Evolutionary conservation across 345 rosid genomes (phyloP).

Genomic region (Arabidopsis arenosa): DNA sequence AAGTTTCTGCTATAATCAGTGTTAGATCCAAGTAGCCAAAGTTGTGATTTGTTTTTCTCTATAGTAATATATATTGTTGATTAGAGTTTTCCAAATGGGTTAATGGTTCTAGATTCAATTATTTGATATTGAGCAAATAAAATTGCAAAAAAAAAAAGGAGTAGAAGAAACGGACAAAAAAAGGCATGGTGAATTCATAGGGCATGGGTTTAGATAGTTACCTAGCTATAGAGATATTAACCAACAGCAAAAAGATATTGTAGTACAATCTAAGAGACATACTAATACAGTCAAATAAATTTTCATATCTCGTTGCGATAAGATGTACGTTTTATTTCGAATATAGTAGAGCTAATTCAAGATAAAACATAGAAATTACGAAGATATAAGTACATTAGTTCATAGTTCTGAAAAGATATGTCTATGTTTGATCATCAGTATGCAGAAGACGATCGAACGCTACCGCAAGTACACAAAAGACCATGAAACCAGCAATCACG

Average conservation of each 20-base stretch:
- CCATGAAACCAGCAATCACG: conserved; percentile 34
- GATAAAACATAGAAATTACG: background rate
- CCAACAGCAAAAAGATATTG: conserved; percentile 26
- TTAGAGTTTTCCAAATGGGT: background rate
- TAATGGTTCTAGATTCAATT: conserved; percentile 13
- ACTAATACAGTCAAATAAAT: background rate
- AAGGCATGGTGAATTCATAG: conserved; percentile 14
- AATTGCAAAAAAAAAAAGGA: background rate
- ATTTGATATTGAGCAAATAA: conserved; percentile 8
- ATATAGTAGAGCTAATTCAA: background rate
- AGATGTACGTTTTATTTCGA: background rate
- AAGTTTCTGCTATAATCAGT: conserved; percentile 4
- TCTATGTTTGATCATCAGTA: conserved; percentile 46
- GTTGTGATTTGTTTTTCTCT: background rate
- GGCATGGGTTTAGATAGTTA: conserved; percentile 37
- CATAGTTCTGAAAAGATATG: background rate
- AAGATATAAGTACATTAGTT: background rate
- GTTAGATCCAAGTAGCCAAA: conserved; percentile 1
- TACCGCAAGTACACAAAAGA: conserved; percentile 49
- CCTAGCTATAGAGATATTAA: conserved; percentile 27
- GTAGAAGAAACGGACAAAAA: background rate
- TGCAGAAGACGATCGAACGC: conserved; percentile 58
- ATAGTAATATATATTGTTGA: background rate
- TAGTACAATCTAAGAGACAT: conserved; percentile 17
- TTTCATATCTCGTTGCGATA: conserved; percentile 11